These are phyloP conservation scores for Coemansia sp. DNA, from an alignment of 192 early-diverging fungal genomes.

Conservation along the genomic window DNA sequence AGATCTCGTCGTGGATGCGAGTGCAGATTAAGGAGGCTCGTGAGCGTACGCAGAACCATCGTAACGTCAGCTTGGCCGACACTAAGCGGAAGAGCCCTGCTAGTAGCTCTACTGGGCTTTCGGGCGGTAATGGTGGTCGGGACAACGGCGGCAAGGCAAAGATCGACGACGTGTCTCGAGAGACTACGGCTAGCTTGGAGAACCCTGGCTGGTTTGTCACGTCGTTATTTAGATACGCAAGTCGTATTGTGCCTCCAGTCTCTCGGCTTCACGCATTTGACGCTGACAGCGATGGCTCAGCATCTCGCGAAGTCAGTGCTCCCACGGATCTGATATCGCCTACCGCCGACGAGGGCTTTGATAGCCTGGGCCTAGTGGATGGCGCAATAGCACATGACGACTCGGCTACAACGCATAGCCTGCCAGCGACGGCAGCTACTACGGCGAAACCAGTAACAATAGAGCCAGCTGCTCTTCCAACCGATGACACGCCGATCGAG, in stretches of 20 bases:
- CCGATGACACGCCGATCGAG: conserved; percentile 15
- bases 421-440: neutral
- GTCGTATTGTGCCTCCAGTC: conserved; percentile 31
- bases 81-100: conserved; percentile 11
- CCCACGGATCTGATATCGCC: conserved; percentile 13
- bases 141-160: conserved; percentile 13
- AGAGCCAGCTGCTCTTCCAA: neutral
- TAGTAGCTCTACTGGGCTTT: neutral
- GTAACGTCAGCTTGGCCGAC: conserved; percentile 28
- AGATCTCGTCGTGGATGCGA: conserved; percentile 67
- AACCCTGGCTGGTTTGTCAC: conserved; percentile 57
- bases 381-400: neutral
- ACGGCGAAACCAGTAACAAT: neutral
- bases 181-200: conserved; percentile 35
- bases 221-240: conserved; percentile 48
- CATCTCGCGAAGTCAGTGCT: neutral
- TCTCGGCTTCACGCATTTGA: conserved; percentile 25
- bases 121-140: neutral
- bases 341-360: neutral
- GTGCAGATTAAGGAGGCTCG: conserved; percentile 54
- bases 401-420: neutral
- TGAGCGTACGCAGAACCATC: conserved; percentile 45
- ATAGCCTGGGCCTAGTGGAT: neutral
- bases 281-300: conserved; percentile 11
- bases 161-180: conserved; percentile 33